These are phyloP conservation scores for Musa beccarii DNA, from an alignment of 176 grass and related monocot species.

Conservation along the genomic window DNA sequence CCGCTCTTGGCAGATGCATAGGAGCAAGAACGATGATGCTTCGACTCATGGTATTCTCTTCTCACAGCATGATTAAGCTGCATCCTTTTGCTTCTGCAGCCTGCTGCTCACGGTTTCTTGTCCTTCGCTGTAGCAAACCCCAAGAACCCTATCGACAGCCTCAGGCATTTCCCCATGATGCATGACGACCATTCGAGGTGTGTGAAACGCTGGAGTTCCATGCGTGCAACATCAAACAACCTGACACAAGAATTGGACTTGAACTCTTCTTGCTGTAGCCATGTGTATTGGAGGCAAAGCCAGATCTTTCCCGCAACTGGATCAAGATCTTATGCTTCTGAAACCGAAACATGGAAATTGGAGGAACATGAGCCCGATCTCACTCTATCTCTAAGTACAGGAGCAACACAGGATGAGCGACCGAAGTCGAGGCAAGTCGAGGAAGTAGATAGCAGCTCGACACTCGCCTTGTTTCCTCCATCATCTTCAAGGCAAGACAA, in stretches of 20 bases:
- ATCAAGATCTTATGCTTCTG: background rate
- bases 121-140: background rate
- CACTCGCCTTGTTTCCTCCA: conserved; percentile 17
- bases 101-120: too few species aligned
- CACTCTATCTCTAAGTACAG: conserved; percentile 6
- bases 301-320: background rate
- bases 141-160: background rate
- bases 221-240: background rate
- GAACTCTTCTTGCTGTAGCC: background rate
- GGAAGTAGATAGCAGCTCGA: conserved; percentile 2
- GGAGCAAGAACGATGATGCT: conserved; percentile 53
- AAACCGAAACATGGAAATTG: background rate
- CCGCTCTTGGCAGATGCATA: conserved; percentile 43
- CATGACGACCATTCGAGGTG: conserved; percentile 4
- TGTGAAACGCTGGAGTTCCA: background rate
- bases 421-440: conserved; percentile 2
- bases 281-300: conserved; percentile 10
- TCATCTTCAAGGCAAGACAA: background rate
- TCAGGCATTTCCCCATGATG: background rate
- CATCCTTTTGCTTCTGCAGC: too few species aligned
- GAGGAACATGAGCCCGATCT: conserved; percentile 14
- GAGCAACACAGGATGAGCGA: conserved; percentile 6
- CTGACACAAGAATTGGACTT: too few species aligned
- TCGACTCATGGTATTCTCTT: conserved; percentile 29
- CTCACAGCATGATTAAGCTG: background rate